Base-by-base conservation (phyloP, 345 rosid genomes). In the Odontarrhena argentea region DNA sequence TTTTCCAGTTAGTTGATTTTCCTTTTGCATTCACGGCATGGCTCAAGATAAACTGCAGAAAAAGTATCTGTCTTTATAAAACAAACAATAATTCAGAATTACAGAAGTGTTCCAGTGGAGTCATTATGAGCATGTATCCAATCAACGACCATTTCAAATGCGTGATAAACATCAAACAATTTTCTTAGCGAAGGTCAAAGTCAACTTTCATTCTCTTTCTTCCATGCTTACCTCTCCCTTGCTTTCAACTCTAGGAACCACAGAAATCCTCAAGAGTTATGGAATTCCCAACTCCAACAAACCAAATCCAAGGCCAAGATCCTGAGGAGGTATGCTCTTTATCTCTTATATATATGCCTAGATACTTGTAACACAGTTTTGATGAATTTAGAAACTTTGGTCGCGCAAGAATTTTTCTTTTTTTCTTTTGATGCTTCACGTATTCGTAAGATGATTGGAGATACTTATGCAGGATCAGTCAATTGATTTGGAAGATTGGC, bases 401-500 rank as follows among this genome's bases (percentile, higher is more conserved):
- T 45, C 7, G 14, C 22, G 18, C 34, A 60, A 28, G 64, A n/a
- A 7, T n/a, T 26, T 35, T 6, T 3, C 12, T 57, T 56, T 24
- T 11, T 35, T 6, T 3, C 12, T 57, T 56, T 24, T 11, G 34
- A 55, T 36, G 14, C 25, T 32, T 7, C 4, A 36, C 32, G 5
- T 26, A 7, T 47, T 2, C 6, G 55, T 51, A 48, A 3, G 32
- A 24, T 48, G 11, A 26, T 10, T 37, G 11, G 62, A 54, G 32
- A 57, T 25, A 26, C 47, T 59, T 42, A 22, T 37, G 18, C 67
- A 69, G 67, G 67, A 69, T 9, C n/a, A 28, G 42, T n/a, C 45
- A 22, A 12, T 69, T 60, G 60, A 69, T 9, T 65, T 69, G 60
- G 77, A 82, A 43, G 79, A 77, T 18, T 82, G 87, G 88, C 83